Evolutionary conservation across 768 basidiomycete genomes (phyloP), one percentile per base, ranked within the genome.

Genomic region (Suillus hirtellus): DNA sequence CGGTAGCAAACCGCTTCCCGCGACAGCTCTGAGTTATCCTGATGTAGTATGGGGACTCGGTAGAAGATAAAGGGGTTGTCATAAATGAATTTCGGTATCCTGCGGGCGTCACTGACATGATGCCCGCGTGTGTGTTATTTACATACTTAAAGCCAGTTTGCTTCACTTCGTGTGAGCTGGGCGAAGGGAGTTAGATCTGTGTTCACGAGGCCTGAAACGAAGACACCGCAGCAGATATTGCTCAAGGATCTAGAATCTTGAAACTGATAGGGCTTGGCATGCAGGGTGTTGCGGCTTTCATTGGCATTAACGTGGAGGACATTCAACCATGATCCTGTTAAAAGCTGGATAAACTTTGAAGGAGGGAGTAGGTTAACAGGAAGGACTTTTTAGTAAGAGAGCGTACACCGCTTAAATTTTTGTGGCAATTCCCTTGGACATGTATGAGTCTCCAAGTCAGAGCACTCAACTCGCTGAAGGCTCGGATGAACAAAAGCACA

Each of bases 181-280:
- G 52, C 52, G 31, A 53, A 53, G 52, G 52, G 52, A 53, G 52
- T 34, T 34, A 53, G 52, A 53, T 19, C 27, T 52, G 50, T 50
- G 15, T 52, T 52, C 10, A 19, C 19, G 52, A 53, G 19, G 34
- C 34, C 34, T 53, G 31, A 19, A 53, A 53, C 19, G 34, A 53
- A n/a, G 4, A 17, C 50, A 53, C 27, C 31, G 31, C 5, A 34
- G 31, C 5, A 34, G 5, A 52, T 19, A 53, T 34, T 9, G 50
- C 17, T 52, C 19, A n/a, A 12, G 52, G 12, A 19, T 35, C 9
- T 19, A 10, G 50, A 52, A 31, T 46, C 43, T 44, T 9, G 42
- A 43, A 43, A 24, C 31, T 31, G 31, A 19, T 17, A 53, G 34
- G 52, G 38, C 24, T 27, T 40, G 55, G 38, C 38, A 56, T 24